Conservation (phyloP, 106 monocot species). For the Xerophyta viscosa region DNA sequence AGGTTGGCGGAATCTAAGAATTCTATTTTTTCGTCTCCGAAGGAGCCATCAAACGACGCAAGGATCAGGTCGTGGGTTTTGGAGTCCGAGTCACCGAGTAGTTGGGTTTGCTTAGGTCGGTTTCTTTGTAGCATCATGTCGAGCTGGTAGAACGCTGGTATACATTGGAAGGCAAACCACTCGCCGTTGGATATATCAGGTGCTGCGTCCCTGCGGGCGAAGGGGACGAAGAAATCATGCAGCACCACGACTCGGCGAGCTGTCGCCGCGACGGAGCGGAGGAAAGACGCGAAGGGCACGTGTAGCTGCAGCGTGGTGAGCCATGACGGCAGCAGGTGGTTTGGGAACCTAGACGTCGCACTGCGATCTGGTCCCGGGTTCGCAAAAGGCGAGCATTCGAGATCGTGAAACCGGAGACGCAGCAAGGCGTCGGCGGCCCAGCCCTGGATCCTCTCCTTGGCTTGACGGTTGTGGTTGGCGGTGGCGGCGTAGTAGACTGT, state of each 20-base stretch:
- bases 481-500: conserved; percentile 49
- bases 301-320: conserved; percentile 9
- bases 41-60: too few relatives aligned
- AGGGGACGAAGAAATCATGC: conserved; percentile 50
- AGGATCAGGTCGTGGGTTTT: too few relatives aligned
- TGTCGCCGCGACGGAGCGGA: conserved; percentile 36
- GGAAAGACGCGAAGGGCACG: conserved; percentile 22
- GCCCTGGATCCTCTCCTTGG: conserved; percentile 31
- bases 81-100: too few relatives aligned
- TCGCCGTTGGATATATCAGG: conserved; percentile 38
- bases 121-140: too few relatives aligned
- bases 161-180: conserved; percentile 38
- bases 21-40: too few relatives aligned
- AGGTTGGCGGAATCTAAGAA: conserved; percentile 18
- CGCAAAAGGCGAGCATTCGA: conserved; percentile 26
- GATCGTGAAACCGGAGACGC: conserved; percentile 32
- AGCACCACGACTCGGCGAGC: conserved; percentile 47
- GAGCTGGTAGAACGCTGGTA: conserved; percentile 34
- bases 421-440: conserved; percentile 24
- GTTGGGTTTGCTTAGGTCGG: too few relatives aligned
- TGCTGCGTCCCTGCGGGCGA: conserved; percentile 33
- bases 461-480: conserved; percentile 45
- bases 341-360: conserved; percentile 29
- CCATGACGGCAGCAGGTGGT: conserved; percentile 37
- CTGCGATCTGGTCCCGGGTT: conserved; percentile 19